These are phyloP conservation scores for Monosporozyma servazzii DNA, from an alignment of 805 yeast genomes.

Conservation along the genomic window DNA sequence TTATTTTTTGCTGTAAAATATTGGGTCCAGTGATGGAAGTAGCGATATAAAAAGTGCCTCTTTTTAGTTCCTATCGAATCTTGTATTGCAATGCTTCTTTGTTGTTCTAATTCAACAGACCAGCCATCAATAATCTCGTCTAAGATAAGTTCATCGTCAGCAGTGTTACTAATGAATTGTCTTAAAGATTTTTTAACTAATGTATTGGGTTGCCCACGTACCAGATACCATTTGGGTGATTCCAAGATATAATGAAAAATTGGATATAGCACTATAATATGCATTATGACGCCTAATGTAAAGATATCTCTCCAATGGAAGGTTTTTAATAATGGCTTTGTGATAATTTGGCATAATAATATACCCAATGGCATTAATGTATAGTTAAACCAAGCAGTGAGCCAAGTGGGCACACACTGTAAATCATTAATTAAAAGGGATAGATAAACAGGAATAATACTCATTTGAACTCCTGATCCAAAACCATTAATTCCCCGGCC, in stretches of 20 bases:
- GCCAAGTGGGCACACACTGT: neutral
- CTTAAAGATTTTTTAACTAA: neutral
- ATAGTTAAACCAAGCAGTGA: neutral
- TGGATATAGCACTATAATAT: neutral
- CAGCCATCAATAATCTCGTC: neutral
- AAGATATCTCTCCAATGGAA: constrained; percentile 7
- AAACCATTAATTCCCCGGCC: constrained; percentile 71
- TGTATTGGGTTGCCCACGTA: constrained; percentile 15
- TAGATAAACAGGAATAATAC: constrained; percentile 57
- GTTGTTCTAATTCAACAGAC: constrained; percentile 1
- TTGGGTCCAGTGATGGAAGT: neutral
- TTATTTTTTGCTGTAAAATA: neutral
- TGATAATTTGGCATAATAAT: constrained; percentile 57
- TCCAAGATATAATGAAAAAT: neutral
- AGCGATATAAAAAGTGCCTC: neutral
- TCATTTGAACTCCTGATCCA: constrained; percentile 76
- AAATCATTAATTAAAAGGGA: neutral
- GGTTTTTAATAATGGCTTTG: constrained; percentile 22
- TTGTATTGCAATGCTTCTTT: neutral
- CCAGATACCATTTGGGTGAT: constrained; percentile 7
- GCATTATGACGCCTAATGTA: neutral
- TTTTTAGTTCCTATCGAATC: neutral
- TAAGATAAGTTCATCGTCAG: neutral
- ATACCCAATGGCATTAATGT: constrained; percentile 47
- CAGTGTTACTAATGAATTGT: neutral